phyloP scores from a whole-genome alignment of 2,329 filamentous ascomycete genomes.

The Hypoxylon sp. region DNA sequence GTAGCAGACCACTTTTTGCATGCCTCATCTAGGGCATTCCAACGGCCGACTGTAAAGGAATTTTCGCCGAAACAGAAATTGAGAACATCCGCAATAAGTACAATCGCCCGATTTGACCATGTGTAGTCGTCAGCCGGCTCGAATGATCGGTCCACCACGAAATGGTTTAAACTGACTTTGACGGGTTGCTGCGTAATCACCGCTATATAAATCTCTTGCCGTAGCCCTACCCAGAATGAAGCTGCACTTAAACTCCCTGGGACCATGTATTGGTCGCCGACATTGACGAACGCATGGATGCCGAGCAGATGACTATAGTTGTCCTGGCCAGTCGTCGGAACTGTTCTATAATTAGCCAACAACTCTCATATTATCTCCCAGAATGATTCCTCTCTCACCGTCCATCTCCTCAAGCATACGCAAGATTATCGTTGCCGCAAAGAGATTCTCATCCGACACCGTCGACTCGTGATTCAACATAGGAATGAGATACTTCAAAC shows the following conservation, averaged over 20 bases:
- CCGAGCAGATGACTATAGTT: slow-evolving; percentile 64
- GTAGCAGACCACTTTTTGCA: slow-evolving; percentile 63
- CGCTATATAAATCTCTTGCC: slow-evolving; percentile 73
- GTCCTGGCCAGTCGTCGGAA: slow-evolving; percentile 61
- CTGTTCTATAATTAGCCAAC: slow-evolving; percentile 51
- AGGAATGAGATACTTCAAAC: slow-evolving; percentile 65
- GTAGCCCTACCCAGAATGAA: slow-evolving; percentile 70
- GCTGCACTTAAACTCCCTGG: slow-evolving; percentile 64
- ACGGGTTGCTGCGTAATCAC: slow-evolving; percentile 64
- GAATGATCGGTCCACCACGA: slow-evolving; percentile 67
- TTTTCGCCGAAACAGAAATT: slow-evolving; percentile 72
- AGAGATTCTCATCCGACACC: slow-evolving; percentile 65
- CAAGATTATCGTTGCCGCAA: slow-evolving; percentile 68
- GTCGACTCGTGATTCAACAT: slow-evolving; percentile 60
- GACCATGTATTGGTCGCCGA: slow-evolving; percentile 58
- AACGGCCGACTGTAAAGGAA: slow-evolving; percentile 55
- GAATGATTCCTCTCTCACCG: slow-evolving; percentile 45
- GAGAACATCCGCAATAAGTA: slow-evolving; percentile 74
- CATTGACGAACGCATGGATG: slow-evolving; percentile 64
- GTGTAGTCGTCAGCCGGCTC: slow-evolving; percentile 65
- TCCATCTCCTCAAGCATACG: slow-evolving; percentile 66
- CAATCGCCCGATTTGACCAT: slow-evolving; percentile 74
- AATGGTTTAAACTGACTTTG: slow-evolving; percentile 65
- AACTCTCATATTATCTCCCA: slow-evolving; percentile 41
- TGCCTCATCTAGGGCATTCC: slow-evolving; percentile 63